These are phyloP conservation scores for Aspergillus leporis DNA, from an alignment of 495 filamentous ascomycete species.

Conservation along the genomic window DNA sequence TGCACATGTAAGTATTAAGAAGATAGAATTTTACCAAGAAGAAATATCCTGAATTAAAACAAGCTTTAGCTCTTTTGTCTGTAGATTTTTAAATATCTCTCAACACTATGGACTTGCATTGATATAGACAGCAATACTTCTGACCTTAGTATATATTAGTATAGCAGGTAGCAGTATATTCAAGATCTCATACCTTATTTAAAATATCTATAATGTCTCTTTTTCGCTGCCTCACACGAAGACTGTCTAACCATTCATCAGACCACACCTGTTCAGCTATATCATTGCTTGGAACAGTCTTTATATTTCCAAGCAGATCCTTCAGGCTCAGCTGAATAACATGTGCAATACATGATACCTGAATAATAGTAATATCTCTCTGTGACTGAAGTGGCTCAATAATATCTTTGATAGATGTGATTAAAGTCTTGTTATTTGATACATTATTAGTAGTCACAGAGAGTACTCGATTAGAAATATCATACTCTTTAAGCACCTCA, in stretches of 20 bases:
- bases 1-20: too few relatives aligned
- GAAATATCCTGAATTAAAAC: constrained; percentile 26
- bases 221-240: constrained; percentile 7
- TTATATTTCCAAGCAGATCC: constrained; percentile 19
- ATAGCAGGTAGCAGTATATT: not conserved
- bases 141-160: constrained; percentile 11
- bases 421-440: constrained; percentile 23
- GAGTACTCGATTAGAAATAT: constrained; percentile 16
- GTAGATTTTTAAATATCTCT: constrained; percentile 17
- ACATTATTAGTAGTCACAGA: constrained; percentile 22
- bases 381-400: constrained; percentile 11
- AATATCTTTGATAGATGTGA: constrained; percentile 11
- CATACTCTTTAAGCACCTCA: constrained; percentile 9
- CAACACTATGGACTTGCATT: constrained; percentile 22
- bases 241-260: not conserved
- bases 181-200: constrained; percentile 18
- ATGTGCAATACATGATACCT: constrained; percentile 19
- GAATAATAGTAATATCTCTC: constrained; percentile 4
- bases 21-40: too few relatives aligned
- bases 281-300: constrained; percentile 20
- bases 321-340: constrained; percentile 24
- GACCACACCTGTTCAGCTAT: constrained; percentile 12
- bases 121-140: constrained; percentile 19
- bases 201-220: constrained; percentile 15
- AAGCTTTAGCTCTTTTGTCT: constrained; percentile 13